A percentile compares a stretch with the other conserved stretches of the same genome.
Evolutionary conservation across 805 yeast species (phyloP).

Genomic region (Torulaspora microellipsoides): DNA sequence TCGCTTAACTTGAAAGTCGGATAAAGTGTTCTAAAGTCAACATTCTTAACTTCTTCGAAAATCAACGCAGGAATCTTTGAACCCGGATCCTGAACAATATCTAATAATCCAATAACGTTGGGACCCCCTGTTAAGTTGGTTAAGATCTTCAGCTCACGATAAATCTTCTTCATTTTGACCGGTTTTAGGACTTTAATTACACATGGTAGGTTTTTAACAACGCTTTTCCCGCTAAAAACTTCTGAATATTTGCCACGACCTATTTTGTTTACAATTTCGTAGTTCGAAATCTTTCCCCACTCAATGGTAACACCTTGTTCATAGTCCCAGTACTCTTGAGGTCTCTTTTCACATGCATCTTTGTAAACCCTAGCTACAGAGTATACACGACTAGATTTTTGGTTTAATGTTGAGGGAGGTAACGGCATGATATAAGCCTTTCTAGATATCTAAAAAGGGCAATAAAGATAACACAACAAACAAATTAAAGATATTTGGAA

Average conservation of each 20-base stretch:
- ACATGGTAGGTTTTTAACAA: constrained; percentile 55
- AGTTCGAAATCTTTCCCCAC: constrained; percentile 83
- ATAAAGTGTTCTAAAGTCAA: constrained; percentile 81
- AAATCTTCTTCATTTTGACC: constrained; percentile 86
- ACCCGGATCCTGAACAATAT: constrained; percentile 82
- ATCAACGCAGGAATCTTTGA: constrained; percentile 84
- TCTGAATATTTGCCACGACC: constrained; percentile 95
- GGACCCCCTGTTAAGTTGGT: constrained; percentile 84
- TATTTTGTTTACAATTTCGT: constrained; percentile 76
- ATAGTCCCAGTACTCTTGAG: constrained; percentile 86
- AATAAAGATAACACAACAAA: too few relatives aligned
- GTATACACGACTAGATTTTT: constrained; percentile 35
- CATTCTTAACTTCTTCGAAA: constrained; percentile 78
- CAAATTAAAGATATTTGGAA: background rate
- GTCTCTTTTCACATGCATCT: constrained; percentile 70
- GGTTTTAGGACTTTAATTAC: constrained; percentile 93
- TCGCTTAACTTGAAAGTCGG: constrained; percentile 74
- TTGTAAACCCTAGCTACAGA: constrained; percentile 76
- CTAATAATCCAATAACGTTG: constrained; percentile 67
- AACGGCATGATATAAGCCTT: constrained; percentile 22
- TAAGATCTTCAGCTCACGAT: constrained; percentile 82
- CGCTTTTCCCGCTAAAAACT: constrained; percentile 80
- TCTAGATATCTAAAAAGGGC: too few relatives aligned
- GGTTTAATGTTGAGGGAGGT: constrained; percentile 35
- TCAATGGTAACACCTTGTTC: constrained; percentile 58